A percentile compares a stretch with the other conserved stretches of the same genome.
Conservation (phyloP, 1,284 basidiomycete species). For the Somion occarium region DNA sequence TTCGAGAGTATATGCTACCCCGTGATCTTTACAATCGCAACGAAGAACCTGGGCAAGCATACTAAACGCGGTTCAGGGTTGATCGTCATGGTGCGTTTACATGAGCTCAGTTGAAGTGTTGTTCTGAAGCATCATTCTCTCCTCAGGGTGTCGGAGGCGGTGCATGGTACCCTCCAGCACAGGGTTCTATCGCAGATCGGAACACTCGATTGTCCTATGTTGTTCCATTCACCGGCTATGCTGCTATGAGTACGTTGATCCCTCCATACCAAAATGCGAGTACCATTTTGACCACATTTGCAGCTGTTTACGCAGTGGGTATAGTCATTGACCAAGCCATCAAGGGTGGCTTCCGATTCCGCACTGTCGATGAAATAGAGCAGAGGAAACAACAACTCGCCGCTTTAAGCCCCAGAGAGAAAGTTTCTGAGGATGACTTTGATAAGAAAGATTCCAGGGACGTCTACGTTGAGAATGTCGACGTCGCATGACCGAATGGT, state of each 20-base stretch:
- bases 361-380: slow-evolving; percentile 40
- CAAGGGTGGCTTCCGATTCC: slow-evolving; percentile 45
- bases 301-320: slow-evolving; percentile 32
- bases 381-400: slow-evolving; percentile 14
- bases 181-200: slow-evolving; percentile 62
- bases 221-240: slow-evolving; percentile 54
- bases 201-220: slow-evolving; percentile 53
- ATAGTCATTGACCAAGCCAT: slow-evolving; percentile 46
- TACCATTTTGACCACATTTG: not conserved
- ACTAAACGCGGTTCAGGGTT: slow-evolving; percentile 69
- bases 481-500: too few relatives aligned
- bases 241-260: slow-evolving; percentile 37
- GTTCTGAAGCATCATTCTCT: not conserved
- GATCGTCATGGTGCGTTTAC: slow-evolving; percentile 51
- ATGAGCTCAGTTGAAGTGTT: slow-evolving; percentile 12
- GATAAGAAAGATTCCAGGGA: slow-evolving; percentile 23
- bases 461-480: slow-evolving; percentile 7
- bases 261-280: too few relatives aligned
- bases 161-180: slow-evolving; percentile 72
- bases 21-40: slow-evolving; percentile 69
- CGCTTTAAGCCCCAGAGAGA: slow-evolving; percentile 6
- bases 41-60: slow-evolving; percentile 63
- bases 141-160: slow-evolving; percentile 64
- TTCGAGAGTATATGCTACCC: slow-evolving; percentile 75
- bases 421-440: slow-evolving; percentile 10